Evolutionary conservation across 2,329 filamentous ascomycete genomes (phyloP).

Genomic region (Fusarium anthophilum): DNA sequence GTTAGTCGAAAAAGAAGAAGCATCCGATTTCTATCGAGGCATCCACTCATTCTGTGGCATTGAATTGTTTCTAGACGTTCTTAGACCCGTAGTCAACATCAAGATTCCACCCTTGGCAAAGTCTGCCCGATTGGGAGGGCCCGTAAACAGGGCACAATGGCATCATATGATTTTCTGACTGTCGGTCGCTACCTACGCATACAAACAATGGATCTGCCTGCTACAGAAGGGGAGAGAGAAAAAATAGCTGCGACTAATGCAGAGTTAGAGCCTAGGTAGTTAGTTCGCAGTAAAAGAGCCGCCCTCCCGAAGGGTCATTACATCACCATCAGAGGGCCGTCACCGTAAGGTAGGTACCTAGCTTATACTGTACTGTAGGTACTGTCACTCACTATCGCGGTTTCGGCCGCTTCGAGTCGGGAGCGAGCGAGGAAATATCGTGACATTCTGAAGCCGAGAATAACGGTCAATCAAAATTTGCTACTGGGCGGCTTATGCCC

Average conservation of each 20-base stretch:
- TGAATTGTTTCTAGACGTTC: conserved; percentile 29
- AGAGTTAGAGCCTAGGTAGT: background rate
- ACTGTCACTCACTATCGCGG: conserved; percentile 2
- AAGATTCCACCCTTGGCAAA: conserved; percentile 11
- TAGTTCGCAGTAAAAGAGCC: conserved; percentile 27
- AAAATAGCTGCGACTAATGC: conserved; percentile 14
- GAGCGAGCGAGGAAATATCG: conserved; percentile 30
- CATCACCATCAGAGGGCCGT: conserved; percentile 34
- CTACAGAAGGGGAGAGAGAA: background rate
- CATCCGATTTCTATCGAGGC: conserved; percentile 18
- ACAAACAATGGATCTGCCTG: background rate
- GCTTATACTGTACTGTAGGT: background rate
- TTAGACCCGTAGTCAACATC: conserved; percentile 11
- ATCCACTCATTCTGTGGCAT: conserved; percentile 11
- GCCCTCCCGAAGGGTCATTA: conserved; percentile 36
- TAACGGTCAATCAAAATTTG: conserved; percentile 9
- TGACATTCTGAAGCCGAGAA: conserved; percentile 5
- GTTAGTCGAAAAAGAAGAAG: background rate
- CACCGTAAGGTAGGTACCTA: background rate
- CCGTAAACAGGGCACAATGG: conserved; percentile 34
- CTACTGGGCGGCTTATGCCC: conserved; percentile 21
- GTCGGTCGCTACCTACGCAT: background rate
- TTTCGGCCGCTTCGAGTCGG: conserved; percentile 16
- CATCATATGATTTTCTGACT: conserved; percentile 40
- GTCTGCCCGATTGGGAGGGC: conserved; percentile 36